Percentiles rank a stretch among this genome's conserved stretches.
phyloP scores from a whole-genome alignment of 2,329 filamentous ascomycete genomes.

The Fusarium sulawesiense region DNA sequence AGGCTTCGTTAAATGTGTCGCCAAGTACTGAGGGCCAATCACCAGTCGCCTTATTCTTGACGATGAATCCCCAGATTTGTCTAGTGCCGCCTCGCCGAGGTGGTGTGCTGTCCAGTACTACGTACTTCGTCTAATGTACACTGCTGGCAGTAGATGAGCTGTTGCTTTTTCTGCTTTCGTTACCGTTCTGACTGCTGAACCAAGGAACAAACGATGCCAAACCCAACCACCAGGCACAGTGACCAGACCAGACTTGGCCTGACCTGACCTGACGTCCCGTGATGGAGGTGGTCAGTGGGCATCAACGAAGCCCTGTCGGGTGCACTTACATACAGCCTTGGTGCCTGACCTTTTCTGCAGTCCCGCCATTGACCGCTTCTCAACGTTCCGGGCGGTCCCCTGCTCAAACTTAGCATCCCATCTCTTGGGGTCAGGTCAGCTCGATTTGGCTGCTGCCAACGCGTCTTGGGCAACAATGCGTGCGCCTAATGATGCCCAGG shows the following conservation, averaged over 20 bases:
- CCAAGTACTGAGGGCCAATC: constrained; percentile 23
- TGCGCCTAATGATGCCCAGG: constrained; percentile 49
- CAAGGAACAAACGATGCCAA: constrained; percentile 19
- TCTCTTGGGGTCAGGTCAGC: constrained; percentile 43
- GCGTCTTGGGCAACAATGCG: constrained; percentile 51
- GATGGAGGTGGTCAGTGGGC: constrained; percentile 45
- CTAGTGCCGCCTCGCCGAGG: constrained; percentile 18
- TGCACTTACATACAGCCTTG: constrained; percentile 45
- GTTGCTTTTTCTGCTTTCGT: constrained; percentile 28
- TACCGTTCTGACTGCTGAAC: constrained; percentile 1
- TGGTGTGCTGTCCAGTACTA: constrained; percentile 25
- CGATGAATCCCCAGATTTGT: constrained; percentile 16
- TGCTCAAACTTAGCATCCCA: constrained; percentile 47
- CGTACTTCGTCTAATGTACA: not conserved
- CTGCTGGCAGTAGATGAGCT: constrained; percentile 26
- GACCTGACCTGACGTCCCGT: constrained; percentile 16
- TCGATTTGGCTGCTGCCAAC: constrained; percentile 46
- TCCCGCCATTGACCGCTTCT: constrained; percentile 50
- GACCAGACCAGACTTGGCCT: not conserved
- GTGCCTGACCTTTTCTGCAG: constrained; percentile 45
- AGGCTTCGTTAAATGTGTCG: constrained; percentile 23
- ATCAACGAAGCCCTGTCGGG: constrained; percentile 47
- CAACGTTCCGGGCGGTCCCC: constrained; percentile 50
- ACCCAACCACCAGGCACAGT: constrained; percentile 32
- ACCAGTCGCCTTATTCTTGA: constrained; percentile 13